phyloP scores from a whole-genome alignment of 192 early-diverging fungal species.

The Phycomyces blakesleeanus region DNA sequence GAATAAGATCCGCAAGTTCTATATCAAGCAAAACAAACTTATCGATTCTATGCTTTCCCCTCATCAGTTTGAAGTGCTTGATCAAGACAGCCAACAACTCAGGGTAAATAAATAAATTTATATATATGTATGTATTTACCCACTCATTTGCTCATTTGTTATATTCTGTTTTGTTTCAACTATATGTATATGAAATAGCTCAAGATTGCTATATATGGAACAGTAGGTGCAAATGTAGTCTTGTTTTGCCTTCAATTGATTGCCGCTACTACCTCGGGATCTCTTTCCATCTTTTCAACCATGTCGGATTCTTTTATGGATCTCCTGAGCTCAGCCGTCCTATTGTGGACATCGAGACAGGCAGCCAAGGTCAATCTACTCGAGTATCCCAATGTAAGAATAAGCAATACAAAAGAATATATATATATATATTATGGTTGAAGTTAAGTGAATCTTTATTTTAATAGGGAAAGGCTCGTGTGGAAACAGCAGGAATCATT shows the following conservation, averaged over 20 bases:
- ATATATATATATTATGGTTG: too few relatives aligned
- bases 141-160: too few relatives aligned
- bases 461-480: slow-evolving; percentile 60
- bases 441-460: too few relatives aligned
- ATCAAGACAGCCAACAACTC: background rate
- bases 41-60: too few relatives aligned
- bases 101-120: too few relatives aligned
- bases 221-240: slow-evolving; percentile 61
- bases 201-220: slow-evolving; percentile 68
- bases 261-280: slow-evolving; percentile 70
- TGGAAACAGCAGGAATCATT: slow-evolving; percentile 78
- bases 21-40: too few relatives aligned
- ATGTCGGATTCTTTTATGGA: slow-evolving; percentile 85
- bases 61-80: too few relatives aligned
- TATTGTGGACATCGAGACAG: slow-evolving; percentile 58
- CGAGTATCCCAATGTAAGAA: slow-evolving; percentile 66
- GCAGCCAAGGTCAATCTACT: slow-evolving; percentile 58
- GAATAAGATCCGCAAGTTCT: too few relatives aligned
- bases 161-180: too few relatives aligned
- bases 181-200: too few relatives aligned
- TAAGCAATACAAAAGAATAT: background rate
- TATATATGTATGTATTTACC: too few relatives aligned
- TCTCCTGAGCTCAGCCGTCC: slow-evolving; percentile 60
- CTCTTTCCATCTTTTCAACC: slow-evolving; percentile 73
- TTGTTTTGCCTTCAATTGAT: slow-evolving; percentile 65